Evolutionary conservation across 2,329 filamentous ascomycete genomes (phyloP), one percentile per base, ranked within the genome.

Genomic region (Fusarium compactum): DNA sequence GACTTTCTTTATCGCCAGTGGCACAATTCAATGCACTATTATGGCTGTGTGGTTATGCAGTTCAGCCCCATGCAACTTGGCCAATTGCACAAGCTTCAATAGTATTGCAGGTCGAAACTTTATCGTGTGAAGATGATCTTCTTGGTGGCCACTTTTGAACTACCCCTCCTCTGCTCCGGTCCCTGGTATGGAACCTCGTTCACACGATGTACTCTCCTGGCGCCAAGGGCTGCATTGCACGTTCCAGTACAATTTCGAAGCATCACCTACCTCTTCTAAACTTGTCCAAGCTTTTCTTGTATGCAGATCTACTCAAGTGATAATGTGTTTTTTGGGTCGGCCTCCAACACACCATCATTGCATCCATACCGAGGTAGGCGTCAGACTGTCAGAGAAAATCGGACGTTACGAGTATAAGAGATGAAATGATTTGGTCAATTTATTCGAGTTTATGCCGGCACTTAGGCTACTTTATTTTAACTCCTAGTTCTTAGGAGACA

Each of bases 201-300:
- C 43, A 48, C 43, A 52, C 18, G 30, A 38, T 38, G 34, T 38
- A 38, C 34, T 38, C 10, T 38, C 45, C 22, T 18, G 47, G 32
- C 43, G 46, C 63, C 67, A 65, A 55, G 40, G 38, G 56, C 62
- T 38, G 22, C 12, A 20, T 43, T 51, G 27, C 38, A 46, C 44
- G 44, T 70, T 61, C 55, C 58, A 57, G 55, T 61, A 48, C n/a
- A 22, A 40, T 61, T 30, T 47, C 15, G 18, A 38, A 38, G n/a
- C 54, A 22, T 65, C 24, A 22, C 6, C 43, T 14, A 38, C 44
- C 45, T 51, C 24, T 43, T 48, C 32, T 18, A 12, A 22, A 25
- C 18, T 12, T n/a, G 27, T 27, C 20, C 10, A n/a, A 3, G 10
- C n/a, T n/a, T 38, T 18, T 22, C 44, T 40, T n/a, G 7, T 9